Percentiles rank a stretch among this genome's conserved stretches.
phyloP scores from a whole-genome alignment of 1,284 basidiomycete species.

The Moesziomyces parantarcticus region DNA sequence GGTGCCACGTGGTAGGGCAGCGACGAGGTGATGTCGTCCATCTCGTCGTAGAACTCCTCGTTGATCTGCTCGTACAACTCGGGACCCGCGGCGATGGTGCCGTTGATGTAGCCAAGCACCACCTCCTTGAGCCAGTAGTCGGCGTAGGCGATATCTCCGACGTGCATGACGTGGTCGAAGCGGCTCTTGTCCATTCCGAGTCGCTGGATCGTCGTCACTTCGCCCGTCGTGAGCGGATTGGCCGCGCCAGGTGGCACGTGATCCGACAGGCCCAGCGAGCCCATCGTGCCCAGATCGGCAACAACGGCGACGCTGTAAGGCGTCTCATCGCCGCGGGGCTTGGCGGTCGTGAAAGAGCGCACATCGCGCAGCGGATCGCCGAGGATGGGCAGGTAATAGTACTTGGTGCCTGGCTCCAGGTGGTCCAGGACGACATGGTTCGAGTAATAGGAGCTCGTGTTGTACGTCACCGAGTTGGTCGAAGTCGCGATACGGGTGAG shows the following conservation, averaged over 20 bases:
- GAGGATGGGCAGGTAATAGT: constrained; percentile 25
- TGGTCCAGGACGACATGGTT: constrained; percentile 26
- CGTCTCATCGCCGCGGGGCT: constrained; percentile 8
- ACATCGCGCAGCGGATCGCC: constrained; percentile 6
- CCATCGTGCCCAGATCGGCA: constrained; percentile 66
- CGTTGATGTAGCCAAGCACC: constrained; percentile 35
- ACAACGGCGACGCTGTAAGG: constrained; percentile 59
- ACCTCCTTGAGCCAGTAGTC: constrained; percentile 61
- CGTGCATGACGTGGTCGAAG: constrained; percentile 19
- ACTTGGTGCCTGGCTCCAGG: constrained; percentile 34
- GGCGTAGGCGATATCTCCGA: constrained; percentile 67
- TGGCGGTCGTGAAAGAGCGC: constrained; percentile 18
- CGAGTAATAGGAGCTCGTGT: constrained; percentile 29
- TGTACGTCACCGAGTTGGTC: constrained; percentile 30
- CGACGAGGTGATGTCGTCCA: constrained; percentile 52
- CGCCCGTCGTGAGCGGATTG: constrained; percentile 55
- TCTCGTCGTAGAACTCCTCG: constrained; percentile 66
- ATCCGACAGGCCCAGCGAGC: constrained; percentile 59
- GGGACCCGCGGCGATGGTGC: constrained; percentile 51
- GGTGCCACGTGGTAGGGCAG: constrained; percentile 52
- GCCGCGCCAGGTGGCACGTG: constrained; percentile 49
- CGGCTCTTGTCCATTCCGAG: constrained; percentile 7
- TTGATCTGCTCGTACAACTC: constrained; percentile 62
- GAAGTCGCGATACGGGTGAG: constrained; percentile 15
- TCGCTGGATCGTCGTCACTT: constrained; percentile 18